A percentile compares a stretch with the other conserved stretches of the same genome.
Conservation (phyloP, 441 rosid species). For the Aleurites moluccanus region DNA sequence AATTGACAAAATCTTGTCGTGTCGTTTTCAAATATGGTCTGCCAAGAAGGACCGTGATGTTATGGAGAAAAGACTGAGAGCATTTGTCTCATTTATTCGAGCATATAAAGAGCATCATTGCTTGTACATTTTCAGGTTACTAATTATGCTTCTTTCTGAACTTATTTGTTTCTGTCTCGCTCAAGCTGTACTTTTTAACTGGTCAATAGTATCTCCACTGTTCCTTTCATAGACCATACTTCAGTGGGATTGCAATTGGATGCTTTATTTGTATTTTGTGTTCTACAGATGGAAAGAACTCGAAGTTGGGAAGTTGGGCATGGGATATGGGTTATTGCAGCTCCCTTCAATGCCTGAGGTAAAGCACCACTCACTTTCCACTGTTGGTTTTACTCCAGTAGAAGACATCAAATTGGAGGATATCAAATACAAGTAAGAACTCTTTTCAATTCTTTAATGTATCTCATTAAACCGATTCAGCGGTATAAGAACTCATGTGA, state of each 20-base stretch:
- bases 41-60: slow-evolving; percentile 83
- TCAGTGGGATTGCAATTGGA: neutral
- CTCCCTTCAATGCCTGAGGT: slow-evolving; percentile 85
- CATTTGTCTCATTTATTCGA: slow-evolving; percentile 81
- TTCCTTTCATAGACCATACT: neutral
- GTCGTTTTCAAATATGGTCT: slow-evolving; percentile 59
- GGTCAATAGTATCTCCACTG: neutral
- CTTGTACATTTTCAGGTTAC: slow-evolving; percentile 70
- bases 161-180: neutral
- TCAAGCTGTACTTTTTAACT: neutral
- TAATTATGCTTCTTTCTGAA: slow-evolving; percentile 5
- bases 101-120: slow-evolving; percentile 91
- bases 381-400: slow-evolving; percentile 62
- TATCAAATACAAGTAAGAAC: slow-evolving; percentile 72
- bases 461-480: neutral
- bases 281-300: slow-evolving; percentile 76
- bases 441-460: slow-evolving; percentile 1
- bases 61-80: slow-evolving; percentile 83
- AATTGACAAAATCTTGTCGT: neutral
- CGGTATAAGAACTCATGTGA: neutral
- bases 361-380: slow-evolving; percentile 67
- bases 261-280: neutral
- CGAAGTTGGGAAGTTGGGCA: slow-evolving; percentile 84
- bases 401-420: slow-evolving; percentile 67
- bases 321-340: slow-evolving; percentile 87